A percentile compares a stretch with the other conserved stretches of the same genome.
These are phyloP conservation scores for Verticillium dahliae DNA, from an alignment of 2,329 filamentous ascomycete genomes.

Conservation along the genomic window DNA sequence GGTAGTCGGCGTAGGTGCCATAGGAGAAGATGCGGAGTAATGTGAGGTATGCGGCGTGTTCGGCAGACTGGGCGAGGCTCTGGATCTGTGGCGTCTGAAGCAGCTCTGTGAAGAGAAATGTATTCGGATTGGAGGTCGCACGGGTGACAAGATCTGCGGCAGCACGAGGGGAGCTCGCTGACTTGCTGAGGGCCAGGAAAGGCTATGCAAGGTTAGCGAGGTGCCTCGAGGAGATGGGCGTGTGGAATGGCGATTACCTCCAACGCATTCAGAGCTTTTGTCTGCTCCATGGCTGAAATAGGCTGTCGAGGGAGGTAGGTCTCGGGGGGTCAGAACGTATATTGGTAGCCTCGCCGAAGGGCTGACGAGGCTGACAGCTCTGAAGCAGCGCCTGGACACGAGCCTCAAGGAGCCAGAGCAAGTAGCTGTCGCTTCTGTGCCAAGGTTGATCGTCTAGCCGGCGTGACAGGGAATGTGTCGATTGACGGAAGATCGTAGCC, in stretches of 20 bases:
- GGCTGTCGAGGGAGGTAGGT: constrained; percentile 10
- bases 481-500: background rate
- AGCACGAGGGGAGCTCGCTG: constrained; percentile 75
- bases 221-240: background rate
- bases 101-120: constrained; percentile 92
- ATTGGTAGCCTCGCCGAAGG: background rate
- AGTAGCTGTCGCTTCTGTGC: background rate
- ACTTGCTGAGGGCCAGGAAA: constrained; percentile 84
- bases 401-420: background rate
- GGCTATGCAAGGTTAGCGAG: constrained; percentile 48
- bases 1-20: constrained; percentile 79
- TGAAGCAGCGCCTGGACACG: background rate
- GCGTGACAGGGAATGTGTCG: background rate
- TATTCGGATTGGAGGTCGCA: constrained; percentile 83
- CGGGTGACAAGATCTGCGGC: constrained; percentile 80
- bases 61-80: constrained; percentile 53
- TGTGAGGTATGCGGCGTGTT: constrained; percentile 57
- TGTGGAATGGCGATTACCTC: constrained; percentile 39
- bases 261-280: constrained; percentile 57
- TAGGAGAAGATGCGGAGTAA: constrained; percentile 87
- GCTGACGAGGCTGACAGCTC: constrained; percentile 4
- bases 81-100: constrained; percentile 75
- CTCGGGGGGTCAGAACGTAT: background rate
- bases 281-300: constrained; percentile 59
- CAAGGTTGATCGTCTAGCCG: background rate